Conservation (phyloP, 495 filamentous ascomycete species). For the Talaromyces borbonicus region DNA sequence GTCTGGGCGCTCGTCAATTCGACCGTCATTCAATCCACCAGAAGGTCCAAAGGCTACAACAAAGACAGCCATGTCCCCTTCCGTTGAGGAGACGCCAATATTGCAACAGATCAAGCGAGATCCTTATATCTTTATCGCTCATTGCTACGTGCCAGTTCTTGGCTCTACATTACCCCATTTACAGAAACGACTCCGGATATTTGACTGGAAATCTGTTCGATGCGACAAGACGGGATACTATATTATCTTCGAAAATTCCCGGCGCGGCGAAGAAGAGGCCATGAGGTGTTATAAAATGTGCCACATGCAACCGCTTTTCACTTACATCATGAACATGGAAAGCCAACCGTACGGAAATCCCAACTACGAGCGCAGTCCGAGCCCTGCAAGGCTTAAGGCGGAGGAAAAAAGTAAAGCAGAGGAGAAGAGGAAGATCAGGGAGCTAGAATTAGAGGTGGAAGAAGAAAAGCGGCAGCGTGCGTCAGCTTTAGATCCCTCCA, state of each 20-base stretch:
- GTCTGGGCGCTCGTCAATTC: conserved; percentile 49
- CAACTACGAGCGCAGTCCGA: conserved; percentile 53
- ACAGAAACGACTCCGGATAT: conserved; percentile 73
- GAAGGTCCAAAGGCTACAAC: conserved; percentile 35
- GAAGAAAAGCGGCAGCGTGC: conserved; percentile 80
- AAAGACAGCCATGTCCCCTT: conserved; percentile 36
- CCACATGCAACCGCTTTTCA: conserved; percentile 74
- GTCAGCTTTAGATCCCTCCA: conserved; percentile 74
- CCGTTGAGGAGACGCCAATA: conserved; percentile 53
- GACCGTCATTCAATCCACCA: conserved; percentile 30
- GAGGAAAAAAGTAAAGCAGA: conserved; percentile 49
- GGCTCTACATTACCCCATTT: conserved; percentile 73
- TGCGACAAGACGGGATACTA: conserved; percentile 83
- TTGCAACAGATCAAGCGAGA: conserved; percentile 59
- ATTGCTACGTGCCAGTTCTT: conserved; percentile 81
- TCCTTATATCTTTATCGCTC: conserved; percentile 88
- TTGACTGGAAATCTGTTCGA: conserved; percentile 64
- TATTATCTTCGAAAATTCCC: conserved; percentile 71
- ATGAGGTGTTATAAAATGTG: conserved; percentile 63
- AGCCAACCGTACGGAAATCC: conserved; percentile 61
- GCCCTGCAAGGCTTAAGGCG: conserved; percentile 38
- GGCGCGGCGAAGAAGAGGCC: conserved; percentile 66
- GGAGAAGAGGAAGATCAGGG: conserved; percentile 46
- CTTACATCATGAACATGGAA: conserved; percentile 88
- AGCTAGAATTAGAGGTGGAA: conserved; percentile 68